Base-by-base conservation (phyloP, 345 rosid species). In the Nasturtium officinale region DNA sequence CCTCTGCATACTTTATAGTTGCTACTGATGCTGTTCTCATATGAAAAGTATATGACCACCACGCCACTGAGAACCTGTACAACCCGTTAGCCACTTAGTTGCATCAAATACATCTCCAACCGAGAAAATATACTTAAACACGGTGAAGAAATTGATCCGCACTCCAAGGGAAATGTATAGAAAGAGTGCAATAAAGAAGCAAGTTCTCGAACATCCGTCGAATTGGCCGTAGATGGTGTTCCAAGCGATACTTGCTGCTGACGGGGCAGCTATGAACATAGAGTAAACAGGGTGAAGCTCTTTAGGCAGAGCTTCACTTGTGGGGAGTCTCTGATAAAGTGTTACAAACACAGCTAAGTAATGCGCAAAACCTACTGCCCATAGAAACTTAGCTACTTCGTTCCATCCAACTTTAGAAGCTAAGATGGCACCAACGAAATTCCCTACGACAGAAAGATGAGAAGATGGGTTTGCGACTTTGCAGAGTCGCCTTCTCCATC, bases 41-140 rank as follows among this genome's bases (percentile, higher is more conserved):
- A 3, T 96, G 97, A 47, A 95, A 91, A 46, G 97, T 95, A 75
- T 95, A 95, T 6, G 99, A 87, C 97, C 97, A 94, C 97, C 97
- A 91, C 15, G 97, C 96, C 58, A 91, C 90, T 0, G 97, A 95
- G 61, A 95, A 95, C 80, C 96, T 89, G 85, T 67, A n/a, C 45
- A 72, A 17, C 7, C 5, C 56, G 16, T 28, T 60, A 11, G 33
- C 23, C 17, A 33, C 5, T 63, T 15, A 72, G 61, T 58, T 53
- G 9, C 55, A 77, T 55, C 54, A n/a, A n/a, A 21, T n/a, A 28
- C 47, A 23, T 38, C 23, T 21, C 5, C 20, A 30, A 20, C 38
- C 21, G 0, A 9, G 30, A 43, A 70, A 11, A 6, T 33, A 33
- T 61, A 89, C 96, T 87, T 86, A 71, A 95, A 95, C 3, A 97